A percentile compares a stretch with the other conserved stretches of the same genome.
phyloP scores from a whole-genome alignment of 2,329 filamentous ascomycete species.

The Calonectria multiphialidica region DNA sequence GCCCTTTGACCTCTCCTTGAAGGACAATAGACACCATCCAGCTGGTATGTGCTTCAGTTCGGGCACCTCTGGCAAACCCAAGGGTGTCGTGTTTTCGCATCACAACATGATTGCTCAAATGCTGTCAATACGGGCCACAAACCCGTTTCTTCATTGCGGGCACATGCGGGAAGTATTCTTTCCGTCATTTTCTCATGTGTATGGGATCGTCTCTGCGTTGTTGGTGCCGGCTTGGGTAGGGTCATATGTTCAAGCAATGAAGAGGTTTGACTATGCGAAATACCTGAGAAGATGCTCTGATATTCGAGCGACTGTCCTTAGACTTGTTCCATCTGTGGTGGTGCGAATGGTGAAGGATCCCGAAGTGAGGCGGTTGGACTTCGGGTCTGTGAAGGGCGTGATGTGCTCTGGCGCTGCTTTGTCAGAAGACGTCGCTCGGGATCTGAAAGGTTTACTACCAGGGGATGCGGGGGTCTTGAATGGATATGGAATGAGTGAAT shows the following conservation, averaged over 20 bases:
- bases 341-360: slow-evolving; percentile 38
- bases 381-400: slow-evolving; percentile 28
- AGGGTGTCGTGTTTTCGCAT: slow-evolving; percentile 39
- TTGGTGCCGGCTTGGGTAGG: slow-evolving; percentile 38
- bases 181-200: slow-evolving; percentile 42
- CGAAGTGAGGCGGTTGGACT: slow-evolving; percentile 23
- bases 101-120: slow-evolving; percentile 39
- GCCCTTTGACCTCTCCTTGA: slow-evolving; percentile 24
- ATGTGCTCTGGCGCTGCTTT: slow-evolving; percentile 39
- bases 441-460: slow-evolving; percentile 25
- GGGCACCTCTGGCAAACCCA: slow-evolving; percentile 39
- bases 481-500: slow-evolving; percentile 43
- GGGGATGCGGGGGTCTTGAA: slow-evolving; percentile 32
- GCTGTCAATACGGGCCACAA: slow-evolving; percentile 34
- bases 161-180: slow-evolving; percentile 44
- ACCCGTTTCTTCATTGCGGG: slow-evolving; percentile 38
- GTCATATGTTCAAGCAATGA: slow-evolving; percentile 37
- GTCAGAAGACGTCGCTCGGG: slow-evolving; percentile 30
- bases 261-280: slow-evolving; percentile 32
- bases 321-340: slow-evolving; percentile 38
- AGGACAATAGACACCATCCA: slow-evolving; percentile 30
- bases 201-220: slow-evolving; percentile 39
- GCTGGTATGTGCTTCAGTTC: slow-evolving; percentile 41
- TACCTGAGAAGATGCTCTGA: slow-evolving; percentile 36
- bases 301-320: slow-evolving; percentile 34